These are phyloP conservation scores for Taphrina flavorubra DNA, from an alignment of 1,139 yeast species.

Conservation along the genomic window DNA sequence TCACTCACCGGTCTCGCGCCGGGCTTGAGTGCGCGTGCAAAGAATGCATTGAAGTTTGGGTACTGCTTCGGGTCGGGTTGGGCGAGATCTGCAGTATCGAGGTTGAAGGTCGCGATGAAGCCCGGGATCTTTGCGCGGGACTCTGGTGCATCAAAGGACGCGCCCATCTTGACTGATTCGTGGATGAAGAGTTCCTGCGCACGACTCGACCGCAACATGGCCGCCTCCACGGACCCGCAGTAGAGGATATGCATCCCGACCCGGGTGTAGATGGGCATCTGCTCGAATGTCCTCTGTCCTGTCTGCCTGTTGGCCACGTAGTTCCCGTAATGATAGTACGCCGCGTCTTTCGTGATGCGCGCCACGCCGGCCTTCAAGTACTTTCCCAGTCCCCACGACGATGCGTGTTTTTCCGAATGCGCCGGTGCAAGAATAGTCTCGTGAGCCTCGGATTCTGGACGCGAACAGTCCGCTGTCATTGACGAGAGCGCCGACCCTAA, in stretches of 20 bases:
- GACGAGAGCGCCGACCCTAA: conserved; percentile 14
- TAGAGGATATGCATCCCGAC: conserved; percentile 30
- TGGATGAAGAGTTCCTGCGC: conserved; percentile 15
- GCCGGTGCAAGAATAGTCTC: conserved; percentile 22
- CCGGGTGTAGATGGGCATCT: conserved; percentile 29
- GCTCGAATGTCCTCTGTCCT: conserved; percentile 19
- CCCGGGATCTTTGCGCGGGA: conserved; percentile 24
- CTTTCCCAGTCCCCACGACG: conserved; percentile 8
- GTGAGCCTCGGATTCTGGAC: not conserved
- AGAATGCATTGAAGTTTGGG: conserved; percentile 86
- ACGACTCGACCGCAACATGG: conserved; percentile 3
- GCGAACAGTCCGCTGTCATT: not conserved
- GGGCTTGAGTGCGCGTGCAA: conserved; percentile 75
- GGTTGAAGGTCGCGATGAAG: conserved; percentile 16
- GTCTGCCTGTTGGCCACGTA: conserved; percentile 17
- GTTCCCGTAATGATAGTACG: conserved; percentile 26
- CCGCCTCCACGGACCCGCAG: conserved; percentile 21
- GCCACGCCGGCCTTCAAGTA: conserved; percentile 24
- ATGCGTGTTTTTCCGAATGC: not conserved
- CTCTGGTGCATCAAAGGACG: conserved; percentile 10
- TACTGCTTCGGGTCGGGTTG: conserved; percentile 78
- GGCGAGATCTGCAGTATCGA: conserved; percentile 73
- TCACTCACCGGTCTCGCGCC: conserved; percentile 75
- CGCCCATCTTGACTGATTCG: conserved; percentile 13
- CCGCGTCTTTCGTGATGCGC: conserved; percentile 16